Conservation (phyloP, 2,329 filamentous ascomycete genomes). For the Xenoacremonium recifei region DNA sequence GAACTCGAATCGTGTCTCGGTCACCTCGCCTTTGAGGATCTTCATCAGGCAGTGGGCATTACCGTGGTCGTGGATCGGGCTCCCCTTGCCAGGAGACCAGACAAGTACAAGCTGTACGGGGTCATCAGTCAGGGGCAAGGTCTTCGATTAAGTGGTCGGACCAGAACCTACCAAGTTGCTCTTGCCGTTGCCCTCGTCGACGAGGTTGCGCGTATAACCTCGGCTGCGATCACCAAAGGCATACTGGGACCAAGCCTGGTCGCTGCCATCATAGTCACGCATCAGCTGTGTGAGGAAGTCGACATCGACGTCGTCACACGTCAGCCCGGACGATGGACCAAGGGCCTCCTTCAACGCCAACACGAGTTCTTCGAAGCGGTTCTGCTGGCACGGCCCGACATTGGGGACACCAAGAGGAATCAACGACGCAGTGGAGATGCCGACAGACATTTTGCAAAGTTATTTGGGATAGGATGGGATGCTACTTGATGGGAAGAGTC, state of each 20-base stretch:
- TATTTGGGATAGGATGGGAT: too few relatives aligned
- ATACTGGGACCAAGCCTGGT: constrained; percentile 71
- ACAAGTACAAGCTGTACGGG: constrained; percentile 72
- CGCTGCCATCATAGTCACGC: constrained; percentile 67
- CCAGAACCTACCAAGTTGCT: constrained; percentile 62
- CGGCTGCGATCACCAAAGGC: constrained; percentile 68
- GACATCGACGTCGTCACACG: constrained; percentile 78
- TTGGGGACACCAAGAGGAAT: constrained; percentile 18
- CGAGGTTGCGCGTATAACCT: constrained; percentile 83
- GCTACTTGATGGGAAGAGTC: constrained; percentile 14
- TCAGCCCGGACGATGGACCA: constrained; percentile 77
- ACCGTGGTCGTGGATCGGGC: constrained; percentile 84
- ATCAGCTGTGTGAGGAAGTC: constrained; percentile 70
- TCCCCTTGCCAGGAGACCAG: constrained; percentile 82
- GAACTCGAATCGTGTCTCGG: constrained; percentile 79
- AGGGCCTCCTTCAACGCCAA: constrained; percentile 70
- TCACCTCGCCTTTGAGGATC: constrained; percentile 74
- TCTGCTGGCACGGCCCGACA: constrained; percentile 27
- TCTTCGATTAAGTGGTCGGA: constrained; percentile 1
- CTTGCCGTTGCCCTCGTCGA: constrained; percentile 84
- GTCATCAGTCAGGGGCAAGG: constrained; percentile 14
- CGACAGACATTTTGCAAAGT: constrained; percentile 34
- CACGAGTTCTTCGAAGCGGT: constrained; percentile 69
- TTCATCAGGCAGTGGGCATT: constrained; percentile 94
- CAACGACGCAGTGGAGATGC: constrained; percentile 27